Percentiles rank a stretch among this genome's conserved stretches.
Conservation (phyloP, 2,329 filamentous ascomycete species). For the Phaeosphaeria sp. region DNA sequence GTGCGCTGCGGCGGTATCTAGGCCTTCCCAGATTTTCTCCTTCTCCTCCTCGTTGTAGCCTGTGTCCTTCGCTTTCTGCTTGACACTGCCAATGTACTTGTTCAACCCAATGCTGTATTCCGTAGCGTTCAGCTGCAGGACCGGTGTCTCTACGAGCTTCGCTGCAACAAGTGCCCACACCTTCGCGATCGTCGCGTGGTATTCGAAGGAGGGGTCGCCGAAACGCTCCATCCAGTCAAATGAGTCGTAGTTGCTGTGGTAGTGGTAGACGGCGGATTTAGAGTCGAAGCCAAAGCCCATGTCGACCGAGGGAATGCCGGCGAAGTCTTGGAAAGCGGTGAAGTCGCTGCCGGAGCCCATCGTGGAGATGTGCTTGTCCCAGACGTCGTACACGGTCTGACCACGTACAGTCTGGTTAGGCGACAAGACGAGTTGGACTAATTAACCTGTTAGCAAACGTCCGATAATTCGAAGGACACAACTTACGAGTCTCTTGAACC, state of each 20-base stretch:
- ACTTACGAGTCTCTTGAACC: conserved; percentile 67
- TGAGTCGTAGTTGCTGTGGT: conserved; percentile 85
- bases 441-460: conserved; percentile 13
- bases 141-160: conserved; percentile 55
- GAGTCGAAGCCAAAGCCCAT: conserved; percentile 52
- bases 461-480: not conserved
- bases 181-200: conserved; percentile 61
- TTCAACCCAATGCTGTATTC: conserved; percentile 54
- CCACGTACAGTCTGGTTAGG: conserved; percentile 76
- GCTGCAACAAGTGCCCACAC: conserved; percentile 55
- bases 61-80: conserved; percentile 37
- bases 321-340: conserved; percentile 61
- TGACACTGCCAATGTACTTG: conserved; percentile 53
- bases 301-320: conserved; percentile 57
- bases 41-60: conserved; percentile 18
- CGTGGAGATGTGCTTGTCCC: conserved; percentile 63
- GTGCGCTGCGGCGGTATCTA: conserved; percentile 58
- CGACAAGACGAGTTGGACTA: conserved; percentile 45
- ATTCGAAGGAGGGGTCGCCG: conserved; percentile 69
- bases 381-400: conserved; percentile 71
- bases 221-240: conserved; percentile 84
- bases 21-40: conserved; percentile 51
- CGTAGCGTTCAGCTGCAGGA: conserved; percentile 56
- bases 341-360: conserved; percentile 62
- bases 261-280: conserved; percentile 68